phyloP scores from a whole-genome alignment of 371 early-diverging fungal genomes.

The Rhizopus delemar region DNA sequence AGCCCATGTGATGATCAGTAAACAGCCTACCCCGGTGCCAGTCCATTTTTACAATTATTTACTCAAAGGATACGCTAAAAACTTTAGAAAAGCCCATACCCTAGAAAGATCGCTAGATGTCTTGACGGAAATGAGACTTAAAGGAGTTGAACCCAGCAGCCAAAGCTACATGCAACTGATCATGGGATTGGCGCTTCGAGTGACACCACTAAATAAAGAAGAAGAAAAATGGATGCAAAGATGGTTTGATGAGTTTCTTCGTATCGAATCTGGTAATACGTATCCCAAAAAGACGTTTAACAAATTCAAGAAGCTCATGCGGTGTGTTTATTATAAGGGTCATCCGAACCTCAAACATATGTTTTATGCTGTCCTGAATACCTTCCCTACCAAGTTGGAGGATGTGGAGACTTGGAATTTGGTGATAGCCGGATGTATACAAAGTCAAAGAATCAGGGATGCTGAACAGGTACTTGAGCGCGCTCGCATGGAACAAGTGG shows the following conservation, averaged over 20 bases:
- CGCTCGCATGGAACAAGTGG: conserved; percentile 5
- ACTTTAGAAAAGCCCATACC: background rate
- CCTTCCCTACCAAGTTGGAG: background rate
- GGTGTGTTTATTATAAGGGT: conserved; percentile 9
- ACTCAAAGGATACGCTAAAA: conserved; percentile 11
- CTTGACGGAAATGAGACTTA: conserved; percentile 16
- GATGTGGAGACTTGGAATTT: conserved; percentile 13
- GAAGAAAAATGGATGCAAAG: conserved; percentile 12
- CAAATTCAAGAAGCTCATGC: conserved; percentile 11
- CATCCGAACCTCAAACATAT: conserved; percentile 15
- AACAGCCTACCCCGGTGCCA: background rate
- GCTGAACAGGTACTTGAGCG: conserved; percentile 12
- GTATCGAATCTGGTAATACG: background rate
- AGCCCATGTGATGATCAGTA: background rate
- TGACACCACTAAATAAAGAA: conserved; percentile 1
- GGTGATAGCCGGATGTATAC: conserved; percentile 17
- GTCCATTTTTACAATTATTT: conserved; percentile 13
- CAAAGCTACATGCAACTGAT: conserved; percentile 21
- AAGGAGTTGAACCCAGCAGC: conserved; percentile 7
- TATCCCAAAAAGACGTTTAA: background rate
- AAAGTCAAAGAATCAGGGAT: background rate
- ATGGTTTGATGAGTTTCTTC: conserved; percentile 21
- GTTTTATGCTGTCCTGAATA: conserved; percentile 1
- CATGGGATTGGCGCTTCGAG: conserved; percentile 5
- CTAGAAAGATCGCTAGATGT: conserved; percentile 7